A percentile compares a stretch with the other conserved stretches of the same genome.
Conservation (phyloP, 164 flowering plant species). For the Vitis cinerea region DNA sequence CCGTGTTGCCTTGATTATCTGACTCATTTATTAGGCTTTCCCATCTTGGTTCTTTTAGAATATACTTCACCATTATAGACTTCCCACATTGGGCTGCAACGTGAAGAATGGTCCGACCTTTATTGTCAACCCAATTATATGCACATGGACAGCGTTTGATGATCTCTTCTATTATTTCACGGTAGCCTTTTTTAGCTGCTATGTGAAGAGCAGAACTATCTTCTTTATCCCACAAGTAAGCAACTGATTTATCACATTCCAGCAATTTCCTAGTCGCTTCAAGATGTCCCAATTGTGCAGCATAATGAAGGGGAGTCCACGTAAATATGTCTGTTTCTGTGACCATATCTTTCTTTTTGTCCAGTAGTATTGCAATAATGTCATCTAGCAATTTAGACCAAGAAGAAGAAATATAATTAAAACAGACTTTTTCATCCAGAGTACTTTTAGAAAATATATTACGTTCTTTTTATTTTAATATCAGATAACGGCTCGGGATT, state of each 20-base stretch:
- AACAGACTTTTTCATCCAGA: no score
- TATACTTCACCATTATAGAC: background rate
- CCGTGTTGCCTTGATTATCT: slow-evolving; percentile 23
- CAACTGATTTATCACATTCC: background rate
- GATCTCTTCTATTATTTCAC: background rate
- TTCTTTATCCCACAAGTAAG: background rate
- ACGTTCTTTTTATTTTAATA: no score
- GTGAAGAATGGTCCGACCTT: slow-evolving; percentile 11
- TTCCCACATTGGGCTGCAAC: slow-evolving; percentile 14
- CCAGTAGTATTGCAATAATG: background rate
- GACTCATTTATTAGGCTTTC: slow-evolving; percentile 14
- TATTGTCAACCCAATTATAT: background rate
- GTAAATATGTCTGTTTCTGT: background rate
- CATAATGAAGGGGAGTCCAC: slow-evolving; percentile 1
- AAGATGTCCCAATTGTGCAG: background rate
- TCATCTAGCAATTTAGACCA: no score
- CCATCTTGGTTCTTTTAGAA: background rate
- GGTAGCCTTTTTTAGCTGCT: background rate
- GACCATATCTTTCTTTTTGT: background rate
- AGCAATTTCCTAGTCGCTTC: background rate
- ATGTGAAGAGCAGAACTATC: background rate
- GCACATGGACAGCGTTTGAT: background rate
- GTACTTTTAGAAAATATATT: no score
- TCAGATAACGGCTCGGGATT: no score
- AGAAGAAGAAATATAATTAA: no score